A percentile compares a stretch with the other conserved stretches of the same genome.
These are phyloP conservation scores for Scenedesmus sp. DNA, from an alignment of 163 green algal species.

Conservation along the genomic window DNA sequence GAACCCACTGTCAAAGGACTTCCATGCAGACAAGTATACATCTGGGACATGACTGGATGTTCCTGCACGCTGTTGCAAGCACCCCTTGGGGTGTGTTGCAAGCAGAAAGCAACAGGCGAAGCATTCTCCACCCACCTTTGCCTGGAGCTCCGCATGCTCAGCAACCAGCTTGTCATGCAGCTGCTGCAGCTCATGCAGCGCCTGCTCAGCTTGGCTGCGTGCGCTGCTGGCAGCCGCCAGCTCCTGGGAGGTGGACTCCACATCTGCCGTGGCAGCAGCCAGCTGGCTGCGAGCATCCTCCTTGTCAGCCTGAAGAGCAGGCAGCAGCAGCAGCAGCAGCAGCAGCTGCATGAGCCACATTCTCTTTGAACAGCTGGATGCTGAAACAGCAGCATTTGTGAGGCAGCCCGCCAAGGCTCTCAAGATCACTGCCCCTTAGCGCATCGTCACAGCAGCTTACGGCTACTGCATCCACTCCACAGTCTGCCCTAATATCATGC, in stretches of 20 bases:
- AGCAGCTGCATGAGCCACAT: neutral
- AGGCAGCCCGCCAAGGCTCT: neutral
- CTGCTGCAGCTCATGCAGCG: conserved; percentile 58
- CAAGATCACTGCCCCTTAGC: neutral
- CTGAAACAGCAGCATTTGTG: neutral
- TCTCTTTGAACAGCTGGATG: neutral
- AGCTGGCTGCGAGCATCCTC: conserved; percentile 37
- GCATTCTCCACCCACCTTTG: neutral
- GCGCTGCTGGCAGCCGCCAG: neutral
- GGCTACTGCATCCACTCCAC: neutral
- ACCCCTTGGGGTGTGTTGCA: neutral
- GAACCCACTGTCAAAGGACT: too few species aligned
- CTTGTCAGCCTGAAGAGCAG: conserved; percentile 21
- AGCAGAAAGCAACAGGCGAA: neutral
- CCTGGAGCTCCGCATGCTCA: conserved; percentile 51
- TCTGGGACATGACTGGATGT: neutral
- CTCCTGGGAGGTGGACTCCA: conserved; percentile 29
- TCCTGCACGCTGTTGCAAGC: neutral
- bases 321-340: neutral
- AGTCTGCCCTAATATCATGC: too few species aligned
- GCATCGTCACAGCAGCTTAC: neutral
- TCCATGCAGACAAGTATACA: neutral
- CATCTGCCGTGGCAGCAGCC: neutral
- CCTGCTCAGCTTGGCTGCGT: conserved; percentile 51
- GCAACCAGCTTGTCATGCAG: conserved; percentile 30